These are phyloP conservation scores for Penicillium janthinellum DNA, from an alignment of 2,329 filamentous ascomycete species.

Conservation along the genomic window DNA sequence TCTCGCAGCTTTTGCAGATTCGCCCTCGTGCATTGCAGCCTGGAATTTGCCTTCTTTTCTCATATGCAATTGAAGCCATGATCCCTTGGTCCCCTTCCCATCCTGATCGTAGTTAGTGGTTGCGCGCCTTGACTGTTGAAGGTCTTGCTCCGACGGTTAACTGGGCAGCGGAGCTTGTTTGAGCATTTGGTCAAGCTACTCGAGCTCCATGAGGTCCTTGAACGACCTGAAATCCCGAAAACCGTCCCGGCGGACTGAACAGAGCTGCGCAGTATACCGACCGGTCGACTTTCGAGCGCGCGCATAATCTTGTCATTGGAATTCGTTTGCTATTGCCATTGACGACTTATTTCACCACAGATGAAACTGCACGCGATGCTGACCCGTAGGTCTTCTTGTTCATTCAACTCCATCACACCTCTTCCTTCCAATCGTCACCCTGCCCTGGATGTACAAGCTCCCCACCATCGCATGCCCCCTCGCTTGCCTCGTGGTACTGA, in stretches of 20 bases:
- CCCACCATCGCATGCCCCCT: not conserved
- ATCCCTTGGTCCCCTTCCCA: not conserved
- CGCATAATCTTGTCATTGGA: not conserved
- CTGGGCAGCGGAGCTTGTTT: not conserved
- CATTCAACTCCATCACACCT: not conserved
- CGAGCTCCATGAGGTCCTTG: not conserved
- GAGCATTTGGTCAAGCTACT: not conserved
- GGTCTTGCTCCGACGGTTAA: slow-evolving; percentile 2
- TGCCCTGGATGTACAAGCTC: not conserved
- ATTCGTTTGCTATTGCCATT: not conserved
- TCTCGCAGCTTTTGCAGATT: not conserved
- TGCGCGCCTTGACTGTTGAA: not conserved
- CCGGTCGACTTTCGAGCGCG: not conserved
- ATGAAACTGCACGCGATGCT: slow-evolving; percentile 7
- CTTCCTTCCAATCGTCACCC: not conserved
- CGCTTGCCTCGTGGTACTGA: not conserved
- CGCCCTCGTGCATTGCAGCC: not conserved
- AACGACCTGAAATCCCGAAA: not conserved
- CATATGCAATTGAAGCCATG: slow-evolving; percentile 3
- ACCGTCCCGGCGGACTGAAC: not conserved
- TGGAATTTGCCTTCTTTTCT: not conserved
- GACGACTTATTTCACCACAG: not conserved
- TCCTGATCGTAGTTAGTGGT: not conserved
- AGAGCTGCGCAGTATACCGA: not conserved
- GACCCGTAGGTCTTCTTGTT: slow-evolving; percentile 11